Base-by-base conservation (phyloP, 148 eudicot genomes). In the Salicornia ramosissima region DNA sequence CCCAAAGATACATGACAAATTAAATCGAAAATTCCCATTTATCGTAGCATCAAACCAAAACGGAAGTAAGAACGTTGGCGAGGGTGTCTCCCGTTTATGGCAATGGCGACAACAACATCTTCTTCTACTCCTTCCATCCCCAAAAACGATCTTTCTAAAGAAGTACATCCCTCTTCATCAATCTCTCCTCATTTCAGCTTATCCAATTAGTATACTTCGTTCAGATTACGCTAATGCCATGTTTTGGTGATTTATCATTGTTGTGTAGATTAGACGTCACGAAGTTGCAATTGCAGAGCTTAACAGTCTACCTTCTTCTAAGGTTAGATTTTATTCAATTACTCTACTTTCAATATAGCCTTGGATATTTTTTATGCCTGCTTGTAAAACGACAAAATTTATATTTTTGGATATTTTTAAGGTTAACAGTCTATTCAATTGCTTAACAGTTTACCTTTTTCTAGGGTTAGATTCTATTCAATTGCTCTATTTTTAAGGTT, bases 241-340 rank as follows among this genome's bases (percentile, higher is more conserved):
- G 22, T 16, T 31, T 53, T 22, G n/a, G 16, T 47, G 10, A 33
- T 21, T 14, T 45, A 0, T 36, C 29, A 49, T 49, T 47, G 46
- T 51, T 51, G 6, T 71, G 43, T 77, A 90, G 96, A 79, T 90
- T 22, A 72, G 77, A 71, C 82, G 79, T 49, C 91, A 85, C 59
- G 83, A 88, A 74, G 91, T 91, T 67, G 91, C 94, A 29, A 77
- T 91, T 60, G 91, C 81, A 3, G 97, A 91, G 81, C 91, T 91
- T 75, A 79, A 71, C 31, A 58, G 46, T 66, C 85, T 91, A 59
- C 73, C 86, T 39, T 75, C 94, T 14, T 77, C 94, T 49, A 69
- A 84, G 82, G 94, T 88, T 49, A 26, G 59, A 47, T 67, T 22
- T 25, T 7, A 12, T 43, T 4, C 28, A 3, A 21, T 42, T 31